A percentile compares a stretch with the other conserved stretches of the same genome.
Evolutionary conservation across 78 protist species (phyloP).

Genomic region (Dictyostelium capitatum): DNA sequence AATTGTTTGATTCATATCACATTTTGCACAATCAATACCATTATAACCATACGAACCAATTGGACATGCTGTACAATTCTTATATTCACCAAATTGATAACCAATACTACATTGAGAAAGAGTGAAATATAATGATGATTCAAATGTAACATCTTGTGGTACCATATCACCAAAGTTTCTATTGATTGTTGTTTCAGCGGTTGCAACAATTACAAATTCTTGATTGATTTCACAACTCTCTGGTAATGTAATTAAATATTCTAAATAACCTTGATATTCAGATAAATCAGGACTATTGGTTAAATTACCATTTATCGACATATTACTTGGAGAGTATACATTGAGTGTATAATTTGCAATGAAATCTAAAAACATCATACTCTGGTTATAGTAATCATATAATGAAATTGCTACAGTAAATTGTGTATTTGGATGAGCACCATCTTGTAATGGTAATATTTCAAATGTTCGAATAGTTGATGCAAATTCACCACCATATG

Average conservation of each 20-base stretch:
- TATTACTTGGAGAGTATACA: too few species aligned
- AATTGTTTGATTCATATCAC: not conserved
- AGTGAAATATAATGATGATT: not conserved
- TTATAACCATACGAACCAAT: constrained; percentile 40
- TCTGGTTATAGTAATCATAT: constrained; percentile 26
- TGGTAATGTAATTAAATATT: not conserved
- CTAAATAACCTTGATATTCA: not conserved
- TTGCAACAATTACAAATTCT: not conserved
- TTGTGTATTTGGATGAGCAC: constrained; percentile 29
- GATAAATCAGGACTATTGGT: not conserved
- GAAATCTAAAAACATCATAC: not conserved
- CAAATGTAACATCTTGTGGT: not conserved
- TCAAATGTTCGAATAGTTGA: not conserved
- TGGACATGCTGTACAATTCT: constrained; percentile 25
- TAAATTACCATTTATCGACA: not conserved
- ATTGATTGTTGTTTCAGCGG: not conserved
- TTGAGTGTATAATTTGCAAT: constrained; percentile 6
- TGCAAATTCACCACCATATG: constrained; percentile 23
- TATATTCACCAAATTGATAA: not conserved
- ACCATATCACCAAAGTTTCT: too few species aligned
- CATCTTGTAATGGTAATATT: not conserved
- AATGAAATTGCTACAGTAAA: not conserved
- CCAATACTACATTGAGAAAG: constrained; percentile 28
- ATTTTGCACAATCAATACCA: constrained; percentile 19
- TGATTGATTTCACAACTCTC: too few species aligned